Conservation (phyloP, 352 stramenopile genomes). For the Blastocystis sp. region DNA sequence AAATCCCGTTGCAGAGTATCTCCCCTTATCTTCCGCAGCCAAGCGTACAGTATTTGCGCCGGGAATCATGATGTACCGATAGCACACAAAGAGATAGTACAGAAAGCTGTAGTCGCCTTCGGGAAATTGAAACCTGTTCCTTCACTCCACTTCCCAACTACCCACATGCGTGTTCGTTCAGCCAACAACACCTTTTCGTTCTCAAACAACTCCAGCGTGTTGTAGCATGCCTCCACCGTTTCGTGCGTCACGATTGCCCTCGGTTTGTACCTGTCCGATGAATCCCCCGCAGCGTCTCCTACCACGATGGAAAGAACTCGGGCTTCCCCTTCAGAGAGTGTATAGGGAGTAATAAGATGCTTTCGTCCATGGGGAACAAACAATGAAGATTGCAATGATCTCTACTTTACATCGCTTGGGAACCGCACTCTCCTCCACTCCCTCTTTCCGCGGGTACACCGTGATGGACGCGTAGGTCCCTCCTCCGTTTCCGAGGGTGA, state of each 20-base stretch:
- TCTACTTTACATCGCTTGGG: conserved; percentile 18
- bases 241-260: background rate
- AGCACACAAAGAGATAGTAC: background rate
- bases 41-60: background rate
- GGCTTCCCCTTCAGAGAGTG: no score
- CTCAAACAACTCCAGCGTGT: background rate
- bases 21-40: background rate
- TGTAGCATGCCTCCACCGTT: background rate
- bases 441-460: conserved; percentile 13
- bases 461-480: conserved; percentile 34
- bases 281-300: background rate
- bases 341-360: no score
- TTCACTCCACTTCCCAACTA: no score
- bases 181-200: background rate
- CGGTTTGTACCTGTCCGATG: background rate
- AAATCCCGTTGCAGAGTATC: background rate
- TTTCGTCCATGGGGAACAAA: conserved; percentile 8
- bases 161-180: background rate
- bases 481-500: conserved; percentile 19
- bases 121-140: no score
- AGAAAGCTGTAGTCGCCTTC: no score
- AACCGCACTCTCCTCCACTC: background rate
- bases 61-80: background rate
- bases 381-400: background rate
- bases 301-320: background rate